phyloP scores from a whole-genome alignment of 108 stramenopile genomes.

The Nitzschia sp. region DNA sequence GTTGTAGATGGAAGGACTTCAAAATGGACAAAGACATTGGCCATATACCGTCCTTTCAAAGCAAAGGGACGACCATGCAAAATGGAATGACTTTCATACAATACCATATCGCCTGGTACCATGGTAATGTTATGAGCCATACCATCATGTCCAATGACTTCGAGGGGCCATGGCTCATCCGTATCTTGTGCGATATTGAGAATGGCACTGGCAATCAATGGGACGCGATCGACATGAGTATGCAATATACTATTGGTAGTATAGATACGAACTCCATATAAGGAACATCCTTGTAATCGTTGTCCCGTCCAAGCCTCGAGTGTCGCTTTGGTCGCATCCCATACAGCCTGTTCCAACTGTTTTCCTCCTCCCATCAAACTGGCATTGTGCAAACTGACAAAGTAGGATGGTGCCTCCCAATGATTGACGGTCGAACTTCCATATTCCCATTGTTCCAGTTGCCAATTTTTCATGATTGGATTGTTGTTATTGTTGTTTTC shows the following conservation, averaged over 20 bases:
- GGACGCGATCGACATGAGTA: constrained; percentile 89
- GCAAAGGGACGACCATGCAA: constrained; percentile 63
- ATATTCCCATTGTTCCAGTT: constrained; percentile 27
- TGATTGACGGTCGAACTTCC: constrained; percentile 32
- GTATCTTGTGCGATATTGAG: constrained; percentile 91
- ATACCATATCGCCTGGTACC: constrained; percentile 88
- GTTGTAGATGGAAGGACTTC: neutral
- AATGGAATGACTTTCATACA: constrained; percentile 61
- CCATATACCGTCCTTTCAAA: constrained; percentile 65
- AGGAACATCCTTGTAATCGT: constrained; percentile 44
- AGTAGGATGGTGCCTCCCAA: constrained; percentile 50
- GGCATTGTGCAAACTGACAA: constrained; percentile 44
- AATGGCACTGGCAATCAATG: constrained; percentile 81
- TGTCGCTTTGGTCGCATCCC: constrained; percentile 54
- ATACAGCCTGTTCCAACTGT: constrained; percentile 45
- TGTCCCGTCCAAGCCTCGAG: constrained; percentile 76
- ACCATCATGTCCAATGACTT: constrained; percentile 92
- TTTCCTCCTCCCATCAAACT: constrained; percentile 40
- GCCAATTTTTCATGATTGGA: constrained; percentile 27
- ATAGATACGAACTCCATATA: constrained; percentile 94
- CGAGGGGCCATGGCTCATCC: constrained; percentile 92
- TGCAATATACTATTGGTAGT: constrained; percentile 76
- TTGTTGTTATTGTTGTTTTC: too few relatives aligned
- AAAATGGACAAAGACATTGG: constrained; percentile 76
- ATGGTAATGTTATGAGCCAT: constrained; percentile 83